Evolutionary conservation across 1,139 yeast genomes (phyloP), one percentile per base, ranked within the genome.

Genomic region (Kodamaea fungicola): DNA sequence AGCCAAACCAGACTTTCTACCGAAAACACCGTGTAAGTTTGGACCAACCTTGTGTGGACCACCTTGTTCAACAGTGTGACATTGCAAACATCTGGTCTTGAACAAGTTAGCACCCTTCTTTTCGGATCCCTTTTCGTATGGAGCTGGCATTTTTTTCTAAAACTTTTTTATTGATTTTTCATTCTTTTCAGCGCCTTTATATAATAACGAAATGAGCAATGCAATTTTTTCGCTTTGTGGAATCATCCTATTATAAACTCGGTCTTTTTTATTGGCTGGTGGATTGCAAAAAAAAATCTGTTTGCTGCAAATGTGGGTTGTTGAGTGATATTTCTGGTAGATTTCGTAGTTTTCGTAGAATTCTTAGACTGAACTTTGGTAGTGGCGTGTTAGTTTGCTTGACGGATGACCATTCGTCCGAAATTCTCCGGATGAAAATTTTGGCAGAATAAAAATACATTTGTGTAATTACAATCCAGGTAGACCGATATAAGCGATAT

Each of bases 41-140:
- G 98, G 98, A 67, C 98, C 98, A 61, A 92, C 97, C 81, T 92
- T 92, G 88, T 92, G 82, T 57, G 97, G 90, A 49, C 95, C 98
- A 63, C 96, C 97, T 47, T 72, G 75, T 71, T 92, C 97, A 54
- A 83, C 83, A 60, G 98, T 92, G 83, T 92, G 98, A 74, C 98
- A 92, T 77, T 92, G 98, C 58, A 89, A 79, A 74, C 98, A 92
- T 83, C 98, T 87, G 52, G 97, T 92, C 78, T 92, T 92, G 83
- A 92, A 92, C 55, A 92, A 80, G 64, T 87, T 88, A 53, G 97
- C 97, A 78, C 98, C 98, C 76, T 92, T 92, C 80, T 89, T 87
- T 64, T 86, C 95, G 62, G 82, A 79, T 67, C 96, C 95, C 58
- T 72, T 64, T 71, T 77, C 81, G 64, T 49, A 77, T 70, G 74